Evolutionary conservation across 768 basidiomycete genomes (phyloP).

Genomic region (Suillus hirtellus): DNA sequence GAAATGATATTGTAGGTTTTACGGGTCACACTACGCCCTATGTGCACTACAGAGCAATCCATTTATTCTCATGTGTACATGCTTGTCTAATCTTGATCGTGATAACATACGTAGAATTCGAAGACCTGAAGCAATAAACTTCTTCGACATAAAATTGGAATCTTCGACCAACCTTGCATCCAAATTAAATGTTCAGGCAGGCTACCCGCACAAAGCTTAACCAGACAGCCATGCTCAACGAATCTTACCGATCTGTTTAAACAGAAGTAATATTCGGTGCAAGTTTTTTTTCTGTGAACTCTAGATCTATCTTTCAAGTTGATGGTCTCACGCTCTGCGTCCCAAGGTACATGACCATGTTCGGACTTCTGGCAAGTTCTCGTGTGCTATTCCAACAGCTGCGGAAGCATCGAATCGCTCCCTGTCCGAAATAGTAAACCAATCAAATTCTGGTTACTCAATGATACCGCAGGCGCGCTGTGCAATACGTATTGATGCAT

Average conservation of each 20-base stretch:
- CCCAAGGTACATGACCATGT: neutral
- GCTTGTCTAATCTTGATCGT: slow-evolving; percentile 50
- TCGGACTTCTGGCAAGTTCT: neutral
- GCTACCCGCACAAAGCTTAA: neutral
- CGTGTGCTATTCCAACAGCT: neutral
- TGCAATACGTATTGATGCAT: neutral
- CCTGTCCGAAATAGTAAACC: neutral
- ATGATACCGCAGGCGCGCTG: neutral
- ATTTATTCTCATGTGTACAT: slow-evolving; percentile 56
- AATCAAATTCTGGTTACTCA: neutral
- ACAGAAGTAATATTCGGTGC: neutral
- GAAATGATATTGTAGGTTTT: slow-evolving; percentile 35
- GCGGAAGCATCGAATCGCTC: too few relatives aligned
- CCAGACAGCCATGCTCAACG: neutral
- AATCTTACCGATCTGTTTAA: neutral
- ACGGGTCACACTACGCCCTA: slow-evolving; percentile 54
- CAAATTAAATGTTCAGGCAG: neutral
- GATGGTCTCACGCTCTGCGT: neutral
- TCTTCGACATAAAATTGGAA: neutral
- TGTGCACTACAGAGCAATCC: slow-evolving; percentile 59
- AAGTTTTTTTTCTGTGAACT: neutral
- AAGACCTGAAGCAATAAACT: neutral
- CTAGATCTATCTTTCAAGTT: neutral
- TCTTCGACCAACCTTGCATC: too few relatives aligned
- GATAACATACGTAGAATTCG: slow-evolving; percentile 34